Evolutionary conservation across 2,329 filamentous ascomycete species (phyloP).

Genomic region (Pyrenochaeta sp.): DNA sequence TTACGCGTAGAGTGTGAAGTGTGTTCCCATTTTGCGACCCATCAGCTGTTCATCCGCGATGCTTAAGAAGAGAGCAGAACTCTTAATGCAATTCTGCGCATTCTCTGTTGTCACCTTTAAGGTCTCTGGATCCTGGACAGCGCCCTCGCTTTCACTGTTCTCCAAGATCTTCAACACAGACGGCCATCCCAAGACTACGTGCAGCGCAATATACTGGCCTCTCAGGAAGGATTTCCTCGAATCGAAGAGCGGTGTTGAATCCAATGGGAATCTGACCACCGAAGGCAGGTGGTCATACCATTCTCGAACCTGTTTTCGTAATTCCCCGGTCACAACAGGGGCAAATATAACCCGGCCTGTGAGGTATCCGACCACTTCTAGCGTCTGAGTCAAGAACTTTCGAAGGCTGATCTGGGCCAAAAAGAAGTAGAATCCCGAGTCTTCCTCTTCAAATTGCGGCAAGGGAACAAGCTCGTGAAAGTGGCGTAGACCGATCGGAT

Average conservation of each 20-base stretch:
- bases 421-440: slow-evolving; percentile 37
- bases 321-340: slow-evolving; percentile 31
- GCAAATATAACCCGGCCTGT: slow-evolving; percentile 34
- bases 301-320: slow-evolving; percentile 33
- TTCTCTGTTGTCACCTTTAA: slow-evolving; percentile 25
- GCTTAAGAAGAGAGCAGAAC: slow-evolving; percentile 25
- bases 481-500: slow-evolving; percentile 36
- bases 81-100: slow-evolving; percentile 22
- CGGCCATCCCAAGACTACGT: slow-evolving; percentile 38
- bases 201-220: slow-evolving; percentile 37
- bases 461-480: slow-evolving; percentile 38
- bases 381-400: slow-evolving; percentile 34
- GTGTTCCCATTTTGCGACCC: slow-evolving; percentile 30
- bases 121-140: slow-evolving; percentile 18
- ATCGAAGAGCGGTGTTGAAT: slow-evolving; percentile 35
- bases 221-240: slow-evolving; percentile 34
- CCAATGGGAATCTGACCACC: slow-evolving; percentile 30
- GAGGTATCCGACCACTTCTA: slow-evolving; percentile 39
- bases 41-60: slow-evolving; percentile 34
- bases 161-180: slow-evolving; percentile 36
- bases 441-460: slow-evolving; percentile 36
- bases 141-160: slow-evolving; percentile 17
- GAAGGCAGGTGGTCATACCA: slow-evolving; percentile 38
- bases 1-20: slow-evolving; percentile 31
- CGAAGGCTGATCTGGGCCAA: slow-evolving; percentile 36